These are phyloP conservation scores for Zasmidium cellare DNA, from an alignment of 2,329 filamentous ascomycete species.

Conservation along the genomic window DNA sequence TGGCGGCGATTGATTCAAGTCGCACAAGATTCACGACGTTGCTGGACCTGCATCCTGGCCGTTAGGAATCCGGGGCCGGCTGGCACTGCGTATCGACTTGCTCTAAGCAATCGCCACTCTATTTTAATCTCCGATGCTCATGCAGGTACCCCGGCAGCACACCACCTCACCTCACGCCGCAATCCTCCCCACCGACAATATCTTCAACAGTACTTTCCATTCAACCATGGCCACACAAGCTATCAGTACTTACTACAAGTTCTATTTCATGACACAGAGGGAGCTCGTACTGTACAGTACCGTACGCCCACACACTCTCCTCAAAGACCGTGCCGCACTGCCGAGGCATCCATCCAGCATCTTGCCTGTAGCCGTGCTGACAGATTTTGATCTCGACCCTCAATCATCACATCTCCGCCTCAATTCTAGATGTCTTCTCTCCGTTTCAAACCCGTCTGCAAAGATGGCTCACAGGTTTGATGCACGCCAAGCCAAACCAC, in stretches of 20 bases:
- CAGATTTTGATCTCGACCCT: background rate
- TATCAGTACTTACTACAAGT: too few species aligned
- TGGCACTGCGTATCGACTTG: background rate
- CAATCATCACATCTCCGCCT: too few species aligned
- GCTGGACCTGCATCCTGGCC: background rate
- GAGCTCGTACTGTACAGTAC: too few species aligned
- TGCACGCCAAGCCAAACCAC: background rate
- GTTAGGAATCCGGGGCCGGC: background rate
- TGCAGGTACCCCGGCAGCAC: background rate
- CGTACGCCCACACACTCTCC: too few species aligned
- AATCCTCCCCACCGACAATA: background rate
- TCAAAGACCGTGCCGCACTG: too few species aligned
- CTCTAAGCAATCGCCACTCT: conserved; percentile 3
- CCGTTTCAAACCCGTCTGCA: background rate
- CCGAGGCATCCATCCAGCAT: too few species aligned
- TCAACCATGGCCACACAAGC: too few species aligned
- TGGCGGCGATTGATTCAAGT: background rate
- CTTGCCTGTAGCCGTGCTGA: background rate
- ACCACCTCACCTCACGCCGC: background rate
- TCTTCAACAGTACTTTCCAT: too few species aligned
- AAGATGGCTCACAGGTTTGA: background rate
- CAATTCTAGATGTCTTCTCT: background rate
- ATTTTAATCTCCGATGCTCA: background rate
- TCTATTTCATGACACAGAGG: too few species aligned
- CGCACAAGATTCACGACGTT: background rate